Conservation (phyloP, 1,284 basidiomycete genomes). For the Papiliotrema laurentii region DNA sequence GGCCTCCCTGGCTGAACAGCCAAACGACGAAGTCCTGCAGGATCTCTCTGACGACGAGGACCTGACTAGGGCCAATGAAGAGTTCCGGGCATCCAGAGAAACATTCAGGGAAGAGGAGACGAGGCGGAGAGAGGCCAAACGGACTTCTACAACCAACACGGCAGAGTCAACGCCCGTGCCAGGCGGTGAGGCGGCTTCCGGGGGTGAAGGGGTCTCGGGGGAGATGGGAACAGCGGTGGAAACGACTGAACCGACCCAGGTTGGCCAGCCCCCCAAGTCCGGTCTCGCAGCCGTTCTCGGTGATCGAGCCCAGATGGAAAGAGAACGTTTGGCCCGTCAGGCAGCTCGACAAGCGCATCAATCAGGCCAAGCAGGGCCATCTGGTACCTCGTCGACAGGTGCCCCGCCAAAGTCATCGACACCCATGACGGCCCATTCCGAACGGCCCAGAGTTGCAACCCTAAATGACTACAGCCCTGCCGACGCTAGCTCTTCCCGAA, state of each 20-base stretch:
- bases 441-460: neutral
- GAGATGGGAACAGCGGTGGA: neutral
- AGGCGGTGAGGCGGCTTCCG: neutral
- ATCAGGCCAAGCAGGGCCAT: neutral
- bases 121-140: neutral
- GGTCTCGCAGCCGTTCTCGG: slow-evolving; percentile 17
- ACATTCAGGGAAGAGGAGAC: slow-evolving; percentile 11
- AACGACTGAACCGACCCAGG: neutral
- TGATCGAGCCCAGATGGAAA: slow-evolving; percentile 42
- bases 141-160: slow-evolving; percentile 4
- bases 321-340: slow-evolving; percentile 39
- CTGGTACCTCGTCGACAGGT: neutral
- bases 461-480: neutral
- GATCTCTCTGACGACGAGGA: slow-evolving; percentile 12
- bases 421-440: neutral
- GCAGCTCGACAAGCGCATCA: slow-evolving; percentile 13
- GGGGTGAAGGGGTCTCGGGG: neutral
- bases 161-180: neutral
- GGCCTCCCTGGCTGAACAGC: slow-evolving; percentile 19
- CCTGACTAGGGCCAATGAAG: slow-evolving; percentile 14
- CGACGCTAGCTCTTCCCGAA: neutral
- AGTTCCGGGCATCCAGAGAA: slow-evolving; percentile 14
- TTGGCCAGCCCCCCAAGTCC: slow-evolving; percentile 2
- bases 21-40: neutral
- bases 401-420: neutral